Conservation (phyloP, 371 early-diverging fungal genomes). For the Haplosporangium sp. region DNA sequence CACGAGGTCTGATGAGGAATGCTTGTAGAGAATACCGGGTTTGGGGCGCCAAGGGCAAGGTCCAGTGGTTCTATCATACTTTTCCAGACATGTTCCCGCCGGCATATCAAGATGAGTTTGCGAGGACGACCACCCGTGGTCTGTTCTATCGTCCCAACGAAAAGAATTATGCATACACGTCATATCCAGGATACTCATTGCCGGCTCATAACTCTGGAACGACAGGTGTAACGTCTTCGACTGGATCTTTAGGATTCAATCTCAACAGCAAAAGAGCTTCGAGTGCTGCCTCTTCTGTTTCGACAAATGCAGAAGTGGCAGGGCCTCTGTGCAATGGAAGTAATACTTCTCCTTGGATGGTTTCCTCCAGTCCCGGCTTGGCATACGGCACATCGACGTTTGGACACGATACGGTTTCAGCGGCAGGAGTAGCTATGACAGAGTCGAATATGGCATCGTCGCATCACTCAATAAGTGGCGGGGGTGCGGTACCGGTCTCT, state of each 20-base stretch:
- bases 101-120: conserved; percentile 9
- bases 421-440: conserved; percentile 34
- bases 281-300: background rate
- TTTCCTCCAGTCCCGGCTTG: conserved; percentile 24
- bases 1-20: conserved; percentile 17
- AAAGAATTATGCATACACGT: no score
- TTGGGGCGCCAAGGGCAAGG: conserved; percentile 51
- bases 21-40: conserved; percentile 20
- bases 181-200: background rate
- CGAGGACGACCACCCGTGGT: conserved; percentile 12
- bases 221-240: background rate
- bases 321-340: background rate
- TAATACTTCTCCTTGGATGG: conserved; percentile 31
- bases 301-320: no score
- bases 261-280: background rate
- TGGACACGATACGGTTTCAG: conserved; percentile 30
- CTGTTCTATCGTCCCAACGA: conserved; percentile 34
- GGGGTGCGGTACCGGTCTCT: background rate
- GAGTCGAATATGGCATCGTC: conserved; percentile 14
- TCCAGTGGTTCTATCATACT: conserved; percentile 22
- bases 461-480: conserved; percentile 14
- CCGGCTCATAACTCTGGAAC: background rate
- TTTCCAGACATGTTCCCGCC: conserved; percentile 26
- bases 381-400: conserved; percentile 19
- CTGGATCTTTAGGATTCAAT: background rate